Evolutionary conservation across 2,329 filamentous ascomycete species (phyloP).

Genomic region (Ilyonectria sp.): DNA sequence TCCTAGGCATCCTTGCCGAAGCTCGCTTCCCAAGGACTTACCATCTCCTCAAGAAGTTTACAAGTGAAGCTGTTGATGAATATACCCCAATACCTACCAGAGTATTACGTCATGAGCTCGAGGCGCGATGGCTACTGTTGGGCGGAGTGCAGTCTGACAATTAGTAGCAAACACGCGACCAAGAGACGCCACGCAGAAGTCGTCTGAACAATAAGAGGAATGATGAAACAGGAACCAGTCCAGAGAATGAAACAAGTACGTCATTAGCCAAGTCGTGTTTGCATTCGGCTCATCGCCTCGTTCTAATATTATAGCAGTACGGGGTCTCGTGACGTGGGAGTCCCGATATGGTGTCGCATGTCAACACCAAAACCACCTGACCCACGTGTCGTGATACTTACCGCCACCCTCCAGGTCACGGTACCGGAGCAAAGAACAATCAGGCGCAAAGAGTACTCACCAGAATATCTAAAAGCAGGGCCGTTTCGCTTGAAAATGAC

Average conservation of each 20-base stretch:
- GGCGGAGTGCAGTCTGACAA: neutral
- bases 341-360: conserved; percentile 34
- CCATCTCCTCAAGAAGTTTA: neutral
- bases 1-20: neutral
- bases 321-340: conserved; percentile 41
- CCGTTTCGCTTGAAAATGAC: conserved; percentile 44
- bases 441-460: conserved; percentile 47
- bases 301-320: conserved; percentile 19
- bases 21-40: neutral
- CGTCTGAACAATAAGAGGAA: conserved; percentile 20
- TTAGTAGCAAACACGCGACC: conserved; percentile 29
- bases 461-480: conserved; percentile 40
- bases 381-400: conserved; percentile 46
- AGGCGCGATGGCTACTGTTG: neutral
- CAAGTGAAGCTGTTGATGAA: neutral
- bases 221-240: conserved; percentile 32
- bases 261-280: conserved; percentile 41
- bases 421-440: conserved; percentile 39
- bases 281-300: conserved; percentile 14
- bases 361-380: conserved; percentile 47
- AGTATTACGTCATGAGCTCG: neutral
- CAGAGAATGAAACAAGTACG: conserved; percentile 18
- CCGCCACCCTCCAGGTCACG: conserved; percentile 41
- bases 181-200: neutral
- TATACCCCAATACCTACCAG: neutral